Evolutionary conservation across 495 filamentous ascomycete genomes (phyloP), one percentile per base, ranked within the genome.

Genomic region (Podospora pseudopauciseta): DNA sequence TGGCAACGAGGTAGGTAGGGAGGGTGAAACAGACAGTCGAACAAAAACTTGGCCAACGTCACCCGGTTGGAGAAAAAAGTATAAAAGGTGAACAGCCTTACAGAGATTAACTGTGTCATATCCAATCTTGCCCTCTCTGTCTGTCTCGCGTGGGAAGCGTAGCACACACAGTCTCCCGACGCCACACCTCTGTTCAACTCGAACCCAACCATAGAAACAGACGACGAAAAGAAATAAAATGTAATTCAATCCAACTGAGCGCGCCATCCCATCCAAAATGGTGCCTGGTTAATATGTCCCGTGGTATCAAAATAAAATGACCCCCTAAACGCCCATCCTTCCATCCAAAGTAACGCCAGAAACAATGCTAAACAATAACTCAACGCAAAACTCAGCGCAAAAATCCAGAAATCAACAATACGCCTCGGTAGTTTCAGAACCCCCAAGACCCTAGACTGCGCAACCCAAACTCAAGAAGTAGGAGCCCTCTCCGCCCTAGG

Each of bases 401-500:
- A 13, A 49, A 4, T 32, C 30, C 30, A 32, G 7, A 32, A 32
- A 32, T 32, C 30, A 6, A 5, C 30, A 7, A 32, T 7, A 32
- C 30, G 9, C 39, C 39, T 49, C 39, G 2, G 39, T 13, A 49
- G 39, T 49, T 13, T 49, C 9, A 13, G 9, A 49, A 11, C 15
- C 2, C 15, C 39, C 7, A 39, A 39, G 34, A 23, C 23, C 34
- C 34, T 4, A 39, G 11, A 39, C 34, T 39, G 6, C 11, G 6
- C 34, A 39, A 5, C 39, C 39, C 72, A 58, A 74, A 4, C 39
- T 73, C 60, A 74, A 4, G 62, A 20, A 1, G 67, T 65, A 28
- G 80, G 79, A 44, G 80, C 80, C 62, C 77, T 75, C 44, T 82
- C 81, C 27, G 81, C 71, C 39, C 75, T 72, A 3, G 81, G 81